These are phyloP conservation scores for Claviceps quebecensis DNA, from an alignment of 2,329 filamentous ascomycete species.

Conservation along the genomic window DNA sequence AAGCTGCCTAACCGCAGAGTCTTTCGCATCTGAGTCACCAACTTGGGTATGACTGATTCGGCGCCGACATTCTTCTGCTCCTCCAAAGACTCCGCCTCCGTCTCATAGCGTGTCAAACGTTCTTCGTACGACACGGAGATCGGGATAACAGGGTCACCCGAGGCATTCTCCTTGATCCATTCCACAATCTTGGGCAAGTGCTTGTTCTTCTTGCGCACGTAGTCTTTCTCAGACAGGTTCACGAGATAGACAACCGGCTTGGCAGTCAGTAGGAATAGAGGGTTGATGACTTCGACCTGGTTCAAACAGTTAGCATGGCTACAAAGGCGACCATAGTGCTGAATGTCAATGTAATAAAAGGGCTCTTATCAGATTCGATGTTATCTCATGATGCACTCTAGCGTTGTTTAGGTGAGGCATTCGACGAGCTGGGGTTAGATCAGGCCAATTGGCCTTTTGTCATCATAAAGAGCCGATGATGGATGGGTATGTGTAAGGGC, in stretches of 20 bases:
- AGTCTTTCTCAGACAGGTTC: slow-evolving; percentile 95
- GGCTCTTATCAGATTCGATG: slow-evolving; percentile 49
- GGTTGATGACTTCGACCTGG: slow-evolving; percentile 95
- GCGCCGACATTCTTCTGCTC: slow-evolving; percentile 82
- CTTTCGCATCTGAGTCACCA: slow-evolving; percentile 87
- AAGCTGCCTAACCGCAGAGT: slow-evolving; percentile 82
- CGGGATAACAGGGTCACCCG: slow-evolving; percentile 81
- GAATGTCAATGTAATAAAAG: slow-evolving; percentile 4
- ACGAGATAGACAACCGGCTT: slow-evolving; percentile 96
- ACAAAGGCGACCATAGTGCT: slow-evolving; percentile 3
- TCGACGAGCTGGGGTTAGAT: slow-evolving; percentile 99
- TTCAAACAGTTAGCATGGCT: slow-evolving; percentile 11
- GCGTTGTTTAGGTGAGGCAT: slow-evolving; percentile 61
- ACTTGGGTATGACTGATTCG: slow-evolving; percentile 82
- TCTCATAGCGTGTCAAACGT: slow-evolving; percentile 67
- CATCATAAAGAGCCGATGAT: slow-evolving; percentile 56
- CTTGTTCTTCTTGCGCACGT: slow-evolving; percentile 99
- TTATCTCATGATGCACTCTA: slow-evolving; percentile 80
- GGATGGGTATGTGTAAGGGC: slow-evolving; percentile 1
- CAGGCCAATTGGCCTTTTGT: slow-evolving; percentile 92
- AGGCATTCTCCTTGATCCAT: slow-evolving; percentile 86
- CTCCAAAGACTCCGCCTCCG: slow-evolving; percentile 61
- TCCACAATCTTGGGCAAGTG: slow-evolving; percentile 83
- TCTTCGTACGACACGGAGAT: slow-evolving; percentile 91
- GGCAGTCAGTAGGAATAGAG: slow-evolving; percentile 83